Conservation (phyloP, 2,329 filamentous ascomycete genomes). For the Rutstroemia sp. region DNA sequence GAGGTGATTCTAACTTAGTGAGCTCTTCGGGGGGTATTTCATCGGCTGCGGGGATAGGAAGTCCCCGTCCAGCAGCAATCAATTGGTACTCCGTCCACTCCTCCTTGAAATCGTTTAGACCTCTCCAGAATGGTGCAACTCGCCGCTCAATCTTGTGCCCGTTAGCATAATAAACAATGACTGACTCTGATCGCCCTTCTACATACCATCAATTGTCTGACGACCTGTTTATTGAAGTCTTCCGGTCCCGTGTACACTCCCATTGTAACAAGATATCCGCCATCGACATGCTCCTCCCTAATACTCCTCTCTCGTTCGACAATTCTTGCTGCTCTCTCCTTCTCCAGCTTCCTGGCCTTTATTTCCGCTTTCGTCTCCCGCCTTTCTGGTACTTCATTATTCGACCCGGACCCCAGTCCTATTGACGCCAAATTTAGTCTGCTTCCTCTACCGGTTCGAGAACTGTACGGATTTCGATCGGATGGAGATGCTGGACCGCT, state of each 20-base stretch:
- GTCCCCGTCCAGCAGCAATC: constrained; percentile 79
- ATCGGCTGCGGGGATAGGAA: constrained; percentile 78
- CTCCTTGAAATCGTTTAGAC: constrained; percentile 79
- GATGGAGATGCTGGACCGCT: constrained; percentile 21
- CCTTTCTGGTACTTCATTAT: constrained; percentile 36
- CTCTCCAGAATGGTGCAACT: constrained; percentile 91
- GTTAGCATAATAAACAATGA: constrained; percentile 13
- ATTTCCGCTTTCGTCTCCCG: constrained; percentile 87
- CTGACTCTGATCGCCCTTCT: neutral
- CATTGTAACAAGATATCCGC: constrained; percentile 87
- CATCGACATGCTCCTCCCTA: constrained; percentile 86
- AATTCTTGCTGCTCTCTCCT: constrained; percentile 64
- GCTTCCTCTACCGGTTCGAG: constrained; percentile 23
- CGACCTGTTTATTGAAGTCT: constrained; percentile 84
- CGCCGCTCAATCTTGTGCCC: constrained; percentile 73
- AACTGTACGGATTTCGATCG: constrained; percentile 21
- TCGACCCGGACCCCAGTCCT: constrained; percentile 23
- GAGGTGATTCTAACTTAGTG: constrained; percentile 40
- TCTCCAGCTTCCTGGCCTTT: constrained; percentile 78
- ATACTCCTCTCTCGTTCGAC: constrained; percentile 89
- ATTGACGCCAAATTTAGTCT: constrained; percentile 29
- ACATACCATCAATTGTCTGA: constrained; percentile 82
- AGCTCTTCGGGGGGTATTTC: constrained; percentile 67
- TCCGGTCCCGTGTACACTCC: constrained; percentile 88
- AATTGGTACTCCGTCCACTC: constrained; percentile 94